A percentile compares a stretch with the other conserved stretches of the same genome.
Conservation (phyloP, 2,329 filamentous ascomycete species). For the Ophiostoma australiae region DNA sequence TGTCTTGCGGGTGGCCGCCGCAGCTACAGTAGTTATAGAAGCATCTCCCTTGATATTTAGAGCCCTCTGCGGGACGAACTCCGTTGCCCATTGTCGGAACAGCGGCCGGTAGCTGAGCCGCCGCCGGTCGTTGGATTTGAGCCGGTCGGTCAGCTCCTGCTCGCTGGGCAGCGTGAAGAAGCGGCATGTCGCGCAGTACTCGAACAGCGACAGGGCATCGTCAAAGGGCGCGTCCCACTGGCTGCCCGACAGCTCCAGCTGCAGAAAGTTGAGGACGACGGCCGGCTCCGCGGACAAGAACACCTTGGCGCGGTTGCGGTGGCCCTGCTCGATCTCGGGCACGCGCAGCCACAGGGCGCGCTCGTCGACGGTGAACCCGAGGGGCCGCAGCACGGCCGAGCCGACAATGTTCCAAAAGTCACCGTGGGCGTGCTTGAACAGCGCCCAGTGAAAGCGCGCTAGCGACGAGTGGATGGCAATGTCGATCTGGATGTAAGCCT, state of each 20-base stretch:
- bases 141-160: conserved; percentile 25
- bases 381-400: conserved; percentile 56
- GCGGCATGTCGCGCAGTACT: conserved; percentile 54
- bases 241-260: conserved; percentile 49
- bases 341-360: conserved; percentile 61
- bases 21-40: too few relatives aligned
- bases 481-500: conserved; percentile 61
- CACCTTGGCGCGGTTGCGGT: conserved; percentile 55
- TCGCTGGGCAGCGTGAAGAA: conserved; percentile 49
- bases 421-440: conserved; percentile 67
- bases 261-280: conserved; percentile 58
- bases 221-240: conserved; percentile 54
- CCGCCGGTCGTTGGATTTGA: conserved; percentile 52
- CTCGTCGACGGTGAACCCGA: conserved; percentile 63
- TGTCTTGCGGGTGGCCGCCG: conserved; percentile 35
- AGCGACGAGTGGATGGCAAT: conserved; percentile 49
- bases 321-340: conserved; percentile 57
- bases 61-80: conserved; percentile 51
- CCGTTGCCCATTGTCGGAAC: conserved; percentile 57
- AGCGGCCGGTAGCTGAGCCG: conserved; percentile 52
- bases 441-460: conserved; percentile 52
- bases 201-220: conserved; percentile 52
- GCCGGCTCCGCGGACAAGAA: conserved; percentile 55
- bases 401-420: conserved; percentile 65
- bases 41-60: not conserved